Base-by-base conservation (phyloP, 495 filamentous ascomycete species). In the Neurospora terricola region DNA sequence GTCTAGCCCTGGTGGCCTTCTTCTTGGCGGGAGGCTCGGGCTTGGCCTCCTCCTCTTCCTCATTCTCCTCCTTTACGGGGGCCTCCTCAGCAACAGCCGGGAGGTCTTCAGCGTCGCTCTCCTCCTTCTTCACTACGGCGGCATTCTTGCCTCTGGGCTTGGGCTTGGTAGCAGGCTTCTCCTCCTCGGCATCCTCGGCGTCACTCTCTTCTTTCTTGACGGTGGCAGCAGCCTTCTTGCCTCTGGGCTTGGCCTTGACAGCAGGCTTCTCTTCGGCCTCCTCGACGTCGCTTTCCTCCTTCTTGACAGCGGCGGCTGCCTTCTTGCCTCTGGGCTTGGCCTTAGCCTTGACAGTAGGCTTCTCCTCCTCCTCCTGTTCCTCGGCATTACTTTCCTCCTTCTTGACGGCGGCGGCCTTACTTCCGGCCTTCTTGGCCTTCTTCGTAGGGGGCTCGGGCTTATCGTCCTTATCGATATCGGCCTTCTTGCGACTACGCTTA, bases 401-500 rank as follows among this genome's bases (percentile, higher is more conserved):
- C 21, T 27, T 62, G 36, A n/a, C 73, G 34, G 74, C 72, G 66
- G 75, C 75, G 69, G 80, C 78, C 66, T 80, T 72, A 39, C n/a
- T 36, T 2, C 70, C 70, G 54, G 34, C 68, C 42, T 72, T 75
- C 36, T 72, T 77, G 70, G 72, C 70, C 45, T 72, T 75, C 74
- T 78, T 80, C 0, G 75, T 72, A 30, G 73, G 75, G 38, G 76
- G 77, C 40, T 79, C 74, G 16, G 43, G 71, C 37, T 80, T 78
- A 14, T 75, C 80, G 4, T 81, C 81, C 11, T 82, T 79, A 18
- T 72, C 45, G 30, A 48, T 71, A 38, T 21, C 73, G 10, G 70
- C 72, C 71, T 80, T 80, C 77, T 83, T 85, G 72, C 82, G 82
- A 39, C 78, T 74, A 45, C 82, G 78, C 72, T 84, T 83, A 37